These are phyloP conservation scores for Penicillium polonicum DNA, from an alignment of 2,329 filamentous ascomycete genomes.

Conservation along the genomic window DNA sequence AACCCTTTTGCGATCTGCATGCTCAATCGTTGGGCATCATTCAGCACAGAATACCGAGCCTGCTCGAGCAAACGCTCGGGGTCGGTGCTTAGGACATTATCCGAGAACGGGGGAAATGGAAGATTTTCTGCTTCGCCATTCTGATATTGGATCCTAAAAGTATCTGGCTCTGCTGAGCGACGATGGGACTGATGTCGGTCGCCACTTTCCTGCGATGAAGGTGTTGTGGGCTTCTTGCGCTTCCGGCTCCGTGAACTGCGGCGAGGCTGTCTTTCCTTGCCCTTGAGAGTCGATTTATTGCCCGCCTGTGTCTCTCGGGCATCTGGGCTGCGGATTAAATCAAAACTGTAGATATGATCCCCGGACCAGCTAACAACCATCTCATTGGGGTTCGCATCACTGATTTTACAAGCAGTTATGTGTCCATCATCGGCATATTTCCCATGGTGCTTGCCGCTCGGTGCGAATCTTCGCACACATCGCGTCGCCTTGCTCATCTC, in stretches of 20 bases:
- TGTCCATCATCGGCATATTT: conserved; percentile 56
- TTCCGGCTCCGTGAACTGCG: conserved; percentile 50
- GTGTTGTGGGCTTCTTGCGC: conserved; percentile 53
- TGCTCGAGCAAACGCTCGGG: conserved; percentile 39
- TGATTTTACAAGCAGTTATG: conserved; percentile 70
- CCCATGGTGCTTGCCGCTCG: conserved; percentile 54
- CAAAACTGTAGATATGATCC: conserved; percentile 66
- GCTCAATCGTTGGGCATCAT: conserved; percentile 53
- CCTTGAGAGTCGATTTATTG: conserved; percentile 24
- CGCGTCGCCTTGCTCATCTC: conserved; percentile 59
- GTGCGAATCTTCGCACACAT: conserved; percentile 66
- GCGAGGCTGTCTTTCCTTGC: conserved; percentile 9
- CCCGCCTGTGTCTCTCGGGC: conserved; percentile 45
- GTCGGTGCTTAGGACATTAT: conserved; percentile 24
- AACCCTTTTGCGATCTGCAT: conserved; percentile 56
- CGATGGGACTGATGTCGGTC: conserved; percentile 50
- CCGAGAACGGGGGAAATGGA: conserved; percentile 42
- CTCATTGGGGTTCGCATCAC: conserved; percentile 66
- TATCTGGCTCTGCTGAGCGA: conserved; percentile 44
- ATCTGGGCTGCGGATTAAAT: conserved; percentile 60
- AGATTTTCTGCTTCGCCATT: conserved; percentile 62
- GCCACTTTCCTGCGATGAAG: conserved; percentile 45
- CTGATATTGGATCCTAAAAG: conserved; percentile 57
- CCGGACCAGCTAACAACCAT: conserved; percentile 68
- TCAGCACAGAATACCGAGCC: conserved; percentile 49